These are phyloP conservation scores for Inga laurina DNA, from an alignment of 306 rosid species.

Conservation along the genomic window DNA sequence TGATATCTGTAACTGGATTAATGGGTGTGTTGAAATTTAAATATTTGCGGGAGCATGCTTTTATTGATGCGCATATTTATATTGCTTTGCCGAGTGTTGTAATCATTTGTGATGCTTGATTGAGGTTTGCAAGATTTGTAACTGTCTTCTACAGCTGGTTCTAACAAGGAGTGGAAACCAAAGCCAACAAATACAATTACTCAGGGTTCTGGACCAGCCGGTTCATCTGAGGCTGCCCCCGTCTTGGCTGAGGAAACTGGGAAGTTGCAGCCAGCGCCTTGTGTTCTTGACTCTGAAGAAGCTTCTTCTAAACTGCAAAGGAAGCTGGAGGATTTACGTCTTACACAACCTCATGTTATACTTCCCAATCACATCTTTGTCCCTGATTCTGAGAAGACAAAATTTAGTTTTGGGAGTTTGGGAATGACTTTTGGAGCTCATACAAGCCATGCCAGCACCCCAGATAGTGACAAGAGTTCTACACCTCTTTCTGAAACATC, in stretches of 20 bases:
- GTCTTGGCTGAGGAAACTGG: slow-evolving; percentile 44
- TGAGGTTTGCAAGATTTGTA: slow-evolving; percentile 36
- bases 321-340: slow-evolving; percentile 71
- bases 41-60: slow-evolving; percentile 11
- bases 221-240: slow-evolving; percentile 54
- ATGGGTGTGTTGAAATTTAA: slow-evolving; percentile 5
- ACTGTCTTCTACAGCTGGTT: slow-evolving; percentile 69
- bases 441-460: slow-evolving; percentile 46
- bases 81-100: not conserved
- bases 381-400: slow-evolving; percentile 90
- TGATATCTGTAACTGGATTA: not conserved
- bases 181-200: slow-evolving; percentile 57
- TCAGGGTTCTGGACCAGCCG: slow-evolving; percentile 63
- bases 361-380: slow-evolving; percentile 92
- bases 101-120: slow-evolving; percentile 23
- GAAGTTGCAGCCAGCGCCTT: slow-evolving; percentile 51
- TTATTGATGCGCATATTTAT: slow-evolving; percentile 15
- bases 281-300: slow-evolving; percentile 60
- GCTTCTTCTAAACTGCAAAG: slow-evolving; percentile 66
- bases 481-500: slow-evolving; percentile 74
- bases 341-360: slow-evolving; percentile 82
- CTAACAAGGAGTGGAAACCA: slow-evolving; percentile 98
- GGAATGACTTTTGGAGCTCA: slow-evolving; percentile 67
- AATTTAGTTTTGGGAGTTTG: slow-evolving; percentile 96
- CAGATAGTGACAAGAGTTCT: slow-evolving; percentile 70